Conservation (phyloP, 2,329 filamentous ascomycete genomes). For the Trichoderma citrinoviride region DNA sequence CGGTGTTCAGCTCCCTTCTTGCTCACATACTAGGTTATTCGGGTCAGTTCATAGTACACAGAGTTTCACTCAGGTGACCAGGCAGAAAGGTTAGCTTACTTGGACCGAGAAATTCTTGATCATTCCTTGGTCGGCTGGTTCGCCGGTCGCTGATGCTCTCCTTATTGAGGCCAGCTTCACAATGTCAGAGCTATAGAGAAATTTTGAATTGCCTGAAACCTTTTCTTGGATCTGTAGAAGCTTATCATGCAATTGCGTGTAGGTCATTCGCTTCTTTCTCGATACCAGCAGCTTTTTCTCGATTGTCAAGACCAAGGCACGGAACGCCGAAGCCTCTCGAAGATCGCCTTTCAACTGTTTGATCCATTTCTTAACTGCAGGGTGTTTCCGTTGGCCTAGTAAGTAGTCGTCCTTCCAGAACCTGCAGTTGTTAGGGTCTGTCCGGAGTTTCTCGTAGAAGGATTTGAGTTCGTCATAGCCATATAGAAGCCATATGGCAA, state of each 20-base stretch:
- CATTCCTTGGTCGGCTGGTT: no score
- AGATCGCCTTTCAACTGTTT: background rate
- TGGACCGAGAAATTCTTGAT: no score
- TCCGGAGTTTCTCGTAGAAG: background rate
- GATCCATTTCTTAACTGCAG: background rate
- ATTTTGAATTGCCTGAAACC: background rate
- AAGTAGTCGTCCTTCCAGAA: background rate
- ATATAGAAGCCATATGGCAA: background rate
- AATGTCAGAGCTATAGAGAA: background rate
- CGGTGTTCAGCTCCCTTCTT: background rate
- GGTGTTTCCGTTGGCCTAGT: background rate
- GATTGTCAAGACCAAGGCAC: background rate
- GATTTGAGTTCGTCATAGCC: fast-evolving
- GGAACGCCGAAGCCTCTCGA: background rate
- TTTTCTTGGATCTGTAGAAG: background rate
- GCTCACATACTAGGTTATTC: background rate
- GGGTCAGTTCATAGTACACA: background rate
- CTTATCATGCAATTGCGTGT: background rate
- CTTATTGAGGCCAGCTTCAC: no score
- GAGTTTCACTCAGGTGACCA: no score
- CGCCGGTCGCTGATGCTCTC: no score
- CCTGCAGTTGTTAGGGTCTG: background rate
- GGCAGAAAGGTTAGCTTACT: no score
- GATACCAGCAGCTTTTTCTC: background rate
- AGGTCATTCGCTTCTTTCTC: background rate